phyloP scores from a whole-genome alignment of 2,329 filamentous ascomycete species.

The Colletotrichum tanaceti region DNA sequence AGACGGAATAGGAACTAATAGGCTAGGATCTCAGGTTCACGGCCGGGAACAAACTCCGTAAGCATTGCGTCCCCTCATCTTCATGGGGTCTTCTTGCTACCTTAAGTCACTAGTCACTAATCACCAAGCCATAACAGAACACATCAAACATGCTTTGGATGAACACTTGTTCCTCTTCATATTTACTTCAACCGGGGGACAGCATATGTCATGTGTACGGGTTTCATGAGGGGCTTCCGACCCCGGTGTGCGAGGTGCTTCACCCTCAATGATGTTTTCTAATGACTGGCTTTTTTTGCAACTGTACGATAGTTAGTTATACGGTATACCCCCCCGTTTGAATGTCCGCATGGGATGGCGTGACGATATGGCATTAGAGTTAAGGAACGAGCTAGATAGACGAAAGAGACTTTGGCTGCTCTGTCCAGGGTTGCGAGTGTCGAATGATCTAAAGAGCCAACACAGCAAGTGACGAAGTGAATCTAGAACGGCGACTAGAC shows the following conservation, averaged over 20 bases:
- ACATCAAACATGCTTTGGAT: not conserved
- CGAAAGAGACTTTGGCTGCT: not conserved
- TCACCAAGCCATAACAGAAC: not conserved
- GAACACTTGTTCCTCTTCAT: not conserved
- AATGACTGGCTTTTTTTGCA: not conserved
- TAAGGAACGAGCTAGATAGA: not conserved
- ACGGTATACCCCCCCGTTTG: conserved; percentile 2
- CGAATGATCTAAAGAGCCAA: too few species aligned
- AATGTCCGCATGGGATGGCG: not conserved
- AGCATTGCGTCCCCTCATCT: not conserved
- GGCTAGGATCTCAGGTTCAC: not conserved
- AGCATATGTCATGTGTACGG: not conserved
- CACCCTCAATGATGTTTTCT: conserved; percentile 2
- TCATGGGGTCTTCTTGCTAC: too few species aligned
- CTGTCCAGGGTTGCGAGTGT: too few species aligned
- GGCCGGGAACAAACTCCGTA: not conserved
- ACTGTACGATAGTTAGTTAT: conserved; percentile 8
- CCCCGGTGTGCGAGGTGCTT: not conserved
- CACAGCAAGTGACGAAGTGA: too few species aligned
- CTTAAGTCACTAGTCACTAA: not conserved
- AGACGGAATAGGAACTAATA: not conserved
- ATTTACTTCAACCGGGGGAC: not conserved
- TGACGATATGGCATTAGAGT: not conserved
- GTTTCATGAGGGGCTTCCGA: not conserved
- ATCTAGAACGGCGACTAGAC: too few species aligned